Percentiles rank a stretch among this genome's conserved stretches.
phyloP scores from a whole-genome alignment of 805 yeast species.

The Candida patagonica region DNA sequence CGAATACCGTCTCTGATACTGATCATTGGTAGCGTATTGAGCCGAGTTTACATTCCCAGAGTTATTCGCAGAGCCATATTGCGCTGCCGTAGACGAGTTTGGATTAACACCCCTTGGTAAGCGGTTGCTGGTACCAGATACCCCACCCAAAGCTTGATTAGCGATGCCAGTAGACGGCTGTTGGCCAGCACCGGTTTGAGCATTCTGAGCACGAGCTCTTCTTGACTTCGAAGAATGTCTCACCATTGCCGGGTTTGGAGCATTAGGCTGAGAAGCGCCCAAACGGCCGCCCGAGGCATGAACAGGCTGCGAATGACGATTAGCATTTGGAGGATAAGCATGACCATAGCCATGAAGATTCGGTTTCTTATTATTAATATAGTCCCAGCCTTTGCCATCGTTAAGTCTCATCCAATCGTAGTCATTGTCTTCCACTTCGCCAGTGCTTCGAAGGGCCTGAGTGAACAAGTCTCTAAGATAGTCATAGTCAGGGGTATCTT shows the following conservation, averaged over 20 bases:
- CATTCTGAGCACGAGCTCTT: conserved; percentile 17
- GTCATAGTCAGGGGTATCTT: conserved; percentile 90
- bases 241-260: conserved; percentile 28
- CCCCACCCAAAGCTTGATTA: neutral
- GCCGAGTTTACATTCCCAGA: conserved; percentile 16
- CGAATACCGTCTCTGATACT: conserved; percentile 15
- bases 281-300: conserved; percentile 28
- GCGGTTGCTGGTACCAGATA: conserved; percentile 1
- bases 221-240: conserved; percentile 27
- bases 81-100: conserved; percentile 1
- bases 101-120: neutral
- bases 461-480: conserved; percentile 71
- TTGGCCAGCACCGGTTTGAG: conserved; percentile 1
- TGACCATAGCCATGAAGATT: conserved; percentile 94
- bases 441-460: conserved; percentile 64
- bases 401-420: conserved; percentile 98
- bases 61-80: conserved; percentile 5
- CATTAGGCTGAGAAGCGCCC: conserved; percentile 34
- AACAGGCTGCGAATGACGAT: conserved; percentile 20
- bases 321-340: conserved; percentile 60
- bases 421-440: conserved; percentile 71
- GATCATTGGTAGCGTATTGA: conserved; percentile 11
- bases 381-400: conserved; percentile 95
- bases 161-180: conserved; percentile 11
- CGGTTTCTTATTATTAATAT: conserved; percentile 79